A percentile compares a stretch with the other conserved stretches of the same genome.
Conservation (phyloP, 306 rosid genomes). For the Cercis canadensis region DNA sequence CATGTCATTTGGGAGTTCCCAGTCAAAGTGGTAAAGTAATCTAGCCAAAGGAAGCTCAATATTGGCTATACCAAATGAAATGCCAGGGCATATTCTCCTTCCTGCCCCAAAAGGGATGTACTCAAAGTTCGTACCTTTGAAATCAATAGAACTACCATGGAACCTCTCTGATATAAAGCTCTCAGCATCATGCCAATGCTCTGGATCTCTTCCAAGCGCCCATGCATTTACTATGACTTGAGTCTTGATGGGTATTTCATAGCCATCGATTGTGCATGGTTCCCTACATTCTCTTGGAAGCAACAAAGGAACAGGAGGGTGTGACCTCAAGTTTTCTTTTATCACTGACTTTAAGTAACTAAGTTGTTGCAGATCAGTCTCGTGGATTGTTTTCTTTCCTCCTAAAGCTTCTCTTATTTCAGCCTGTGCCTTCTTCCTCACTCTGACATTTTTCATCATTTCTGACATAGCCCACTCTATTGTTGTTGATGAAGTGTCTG, state of each 20-base stretch:
- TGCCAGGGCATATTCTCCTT: constrained; percentile 22
- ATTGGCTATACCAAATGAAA: constrained; percentile 1
- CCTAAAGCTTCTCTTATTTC: neutral
- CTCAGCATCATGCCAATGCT: neutral
- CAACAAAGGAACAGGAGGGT: neutral
- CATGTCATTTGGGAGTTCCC: constrained; percentile 1
- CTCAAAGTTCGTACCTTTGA: neutral
- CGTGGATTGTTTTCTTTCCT: neutral
- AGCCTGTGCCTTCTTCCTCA: neutral
- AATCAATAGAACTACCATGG: neutral
- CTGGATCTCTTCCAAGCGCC: neutral
- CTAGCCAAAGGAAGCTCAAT: constrained; percentile 10
- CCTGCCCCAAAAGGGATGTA: constrained; percentile 30
- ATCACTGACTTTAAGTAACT: neutral
- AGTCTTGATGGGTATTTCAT: neutral
- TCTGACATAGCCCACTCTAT: constrained; percentile 19
- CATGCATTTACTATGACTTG: neutral
- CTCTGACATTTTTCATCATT: constrained; percentile 18
- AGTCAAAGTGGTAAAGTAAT: neutral
- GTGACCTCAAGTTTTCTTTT: neutral
- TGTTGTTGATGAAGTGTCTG: neutral
- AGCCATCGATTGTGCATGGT: neutral
- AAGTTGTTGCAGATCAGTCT: neutral
- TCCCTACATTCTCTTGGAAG: neutral
- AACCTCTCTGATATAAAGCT: neutral